Base-by-base conservation (phyloP, 208 protist genomes). In the Sergeia podlipaevii region DNA sequence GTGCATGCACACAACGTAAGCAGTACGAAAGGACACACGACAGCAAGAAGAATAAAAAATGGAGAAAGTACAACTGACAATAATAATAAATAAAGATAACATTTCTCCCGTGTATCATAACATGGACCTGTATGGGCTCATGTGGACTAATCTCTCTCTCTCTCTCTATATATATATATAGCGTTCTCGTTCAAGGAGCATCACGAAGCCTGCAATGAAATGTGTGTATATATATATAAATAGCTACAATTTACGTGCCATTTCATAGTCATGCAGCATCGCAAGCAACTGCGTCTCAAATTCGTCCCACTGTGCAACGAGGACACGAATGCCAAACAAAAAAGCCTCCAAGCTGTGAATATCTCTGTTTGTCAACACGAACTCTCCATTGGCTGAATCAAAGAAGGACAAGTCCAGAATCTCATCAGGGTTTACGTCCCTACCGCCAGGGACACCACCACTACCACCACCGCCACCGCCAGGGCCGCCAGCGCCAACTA, bases 261-360 rank as follows among this genome's bases (percentile, higher is more conserved):
- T 72, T 32, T 93, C 82, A 24, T 69, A 58, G 23, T 56, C 58
- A 28, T 93, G 80, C 20, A 85, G 68, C 59, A 89, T 75, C 52
- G 88, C 81, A 47, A 93, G 56, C 45, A 93, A 36, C 23, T 81
- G 52, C 60, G 75, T 68, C 67, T 93, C 75, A 39, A 93, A 41
- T 34, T 90, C 72, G 27, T 80, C 74, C 18, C 89, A 37, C 50
- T 89, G 74, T 30, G 58, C 50, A n/a, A 89, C 78, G 15, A 90
- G 51, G n/a, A 77, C 63, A 26, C 77, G 70, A 38, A 89, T 61
- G 30, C 86, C 86, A 55, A 89, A 93, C 6, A 93, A 60, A 43
- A 93, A 93, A 0, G 86, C 79, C 69, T 91, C 82, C 18, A 93
- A 23, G 39, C 86, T 90, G 62, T 93, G 86, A 36, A 93, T 83